Evolutionary conservation across 306 rosid species (phyloP).

Genomic region (Cajanus cajan): DNA sequence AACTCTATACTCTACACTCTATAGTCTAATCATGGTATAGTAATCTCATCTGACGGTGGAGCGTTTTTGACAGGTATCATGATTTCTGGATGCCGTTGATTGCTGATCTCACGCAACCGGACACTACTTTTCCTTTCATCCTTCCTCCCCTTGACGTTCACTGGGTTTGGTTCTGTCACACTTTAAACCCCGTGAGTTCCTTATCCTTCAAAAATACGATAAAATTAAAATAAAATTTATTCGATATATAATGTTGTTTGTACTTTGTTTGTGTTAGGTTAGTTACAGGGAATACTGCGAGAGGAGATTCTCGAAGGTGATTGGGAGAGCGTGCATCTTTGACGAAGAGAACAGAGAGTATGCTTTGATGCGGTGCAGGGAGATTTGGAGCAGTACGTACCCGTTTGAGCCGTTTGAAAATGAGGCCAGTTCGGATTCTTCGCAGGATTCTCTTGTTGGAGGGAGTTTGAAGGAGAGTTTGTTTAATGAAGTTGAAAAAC

Average conservation of each 20-base stretch:
- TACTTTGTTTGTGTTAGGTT: constrained; percentile 50
- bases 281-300: constrained; percentile 70
- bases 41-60: constrained; percentile 30
- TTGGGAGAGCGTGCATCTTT: constrained; percentile 67
- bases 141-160: constrained; percentile 84
- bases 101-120: constrained; percentile 58
- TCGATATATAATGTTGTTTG: not conserved
- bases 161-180: constrained; percentile 98
- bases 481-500: constrained; percentile 47
- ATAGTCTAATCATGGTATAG: too few species aligned
- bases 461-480: constrained; percentile 33
- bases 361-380: constrained; percentile 64
- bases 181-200: constrained; percentile 58
- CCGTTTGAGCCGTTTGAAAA: constrained; percentile 78
- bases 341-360: constrained; percentile 90
- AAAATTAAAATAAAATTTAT: too few species aligned
- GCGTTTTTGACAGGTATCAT: constrained; percentile 54
- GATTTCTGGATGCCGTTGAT: constrained; percentile 95
- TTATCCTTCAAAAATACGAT: not conserved
- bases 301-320: constrained; percentile 56
- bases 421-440: constrained; percentile 46
- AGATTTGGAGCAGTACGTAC: constrained; percentile 61
- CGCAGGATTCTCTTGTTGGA: not conserved
- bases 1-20: not conserved
- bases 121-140: constrained; percentile 49